Conservation (phyloP, 805 yeast genomes). For the Saccharomycopsis javanensis region DNA sequence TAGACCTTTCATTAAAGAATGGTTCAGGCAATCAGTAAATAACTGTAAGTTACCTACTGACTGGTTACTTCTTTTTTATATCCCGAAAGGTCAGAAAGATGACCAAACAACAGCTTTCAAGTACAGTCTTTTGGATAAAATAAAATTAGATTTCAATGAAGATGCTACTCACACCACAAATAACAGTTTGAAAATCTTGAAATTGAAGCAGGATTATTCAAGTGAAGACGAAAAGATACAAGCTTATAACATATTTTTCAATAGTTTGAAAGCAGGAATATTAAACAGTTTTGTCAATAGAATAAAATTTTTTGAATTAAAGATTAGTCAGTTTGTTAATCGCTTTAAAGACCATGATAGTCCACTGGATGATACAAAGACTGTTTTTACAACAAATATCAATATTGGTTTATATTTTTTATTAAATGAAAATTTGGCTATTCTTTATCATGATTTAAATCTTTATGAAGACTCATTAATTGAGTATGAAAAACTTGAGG, state of each 20-base stretch:
- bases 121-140: constrained; percentile 43
- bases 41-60: constrained; percentile 39
- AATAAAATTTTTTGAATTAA: constrained; percentile 32
- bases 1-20: constrained; percentile 71
- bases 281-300: constrained; percentile 45
- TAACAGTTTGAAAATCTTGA: constrained; percentile 28
- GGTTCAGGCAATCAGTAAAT: constrained; percentile 46
- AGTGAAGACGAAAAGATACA: constrained; percentile 34
- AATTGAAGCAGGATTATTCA: constrained; percentile 23
- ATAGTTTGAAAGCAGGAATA: constrained; percentile 39
- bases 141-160: constrained; percentile 40
- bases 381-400: constrained; percentile 31
- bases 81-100: constrained; percentile 31
- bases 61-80: constrained; percentile 51
- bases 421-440: constrained; percentile 41
- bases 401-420: constrained; percentile 36
- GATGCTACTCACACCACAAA: constrained; percentile 9
- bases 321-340: constrained; percentile 28
- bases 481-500: constrained; percentile 39
- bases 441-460: constrained; percentile 43
- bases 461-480: constrained; percentile 51
- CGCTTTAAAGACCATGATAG: constrained; percentile 10
- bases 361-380: constrained; percentile 6
- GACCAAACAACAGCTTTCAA: constrained; percentile 33
- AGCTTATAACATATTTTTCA: constrained; percentile 38